Percentiles rank a stretch among this genome's conserved stretches.
phyloP scores from a whole-genome alignment of 2,329 filamentous ascomycete genomes.

The Talaromyces rugulosus region DNA sequence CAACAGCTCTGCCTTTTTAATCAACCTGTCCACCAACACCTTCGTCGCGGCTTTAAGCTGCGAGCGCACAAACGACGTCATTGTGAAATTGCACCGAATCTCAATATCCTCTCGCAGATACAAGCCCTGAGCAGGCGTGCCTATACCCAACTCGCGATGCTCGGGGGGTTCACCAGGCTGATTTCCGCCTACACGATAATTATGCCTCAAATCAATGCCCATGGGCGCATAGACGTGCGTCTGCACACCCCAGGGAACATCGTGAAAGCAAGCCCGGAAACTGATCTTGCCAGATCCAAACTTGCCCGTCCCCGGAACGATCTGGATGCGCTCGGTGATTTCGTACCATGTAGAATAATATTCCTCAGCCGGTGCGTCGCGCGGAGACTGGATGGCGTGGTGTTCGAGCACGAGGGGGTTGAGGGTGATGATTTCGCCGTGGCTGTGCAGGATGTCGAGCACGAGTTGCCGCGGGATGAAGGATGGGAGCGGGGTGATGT shows the following conservation, averaged over 20 bases:
- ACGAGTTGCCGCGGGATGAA: slow-evolving; percentile 64
- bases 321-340: slow-evolving; percentile 69
- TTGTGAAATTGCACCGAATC: slow-evolving; percentile 72
- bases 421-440: slow-evolving; percentile 77
- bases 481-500: slow-evolving; percentile 68
- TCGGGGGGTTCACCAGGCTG: slow-evolving; percentile 67
- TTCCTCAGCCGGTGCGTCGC: slow-evolving; percentile 65
- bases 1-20: slow-evolving; percentile 44
- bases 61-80: slow-evolving; percentile 72
- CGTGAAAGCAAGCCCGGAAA: slow-evolving; percentile 76
- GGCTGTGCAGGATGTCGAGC: slow-evolving; percentile 68
- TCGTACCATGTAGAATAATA: slow-evolving; percentile 69
- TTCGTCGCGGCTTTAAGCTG: slow-evolving; percentile 73
- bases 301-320: slow-evolving; percentile 58
- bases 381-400: slow-evolving; percentile 62
- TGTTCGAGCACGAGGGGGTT: slow-evolving; percentile 76
- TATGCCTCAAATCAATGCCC: slow-evolving; percentile 70
- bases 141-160: slow-evolving; percentile 62
- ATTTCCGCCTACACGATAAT: slow-evolving; percentile 70
- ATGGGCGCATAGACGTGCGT: slow-evolving; percentile 83
- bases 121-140: slow-evolving; percentile 63
- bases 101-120: slow-evolving; percentile 80
- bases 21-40: slow-evolving; percentile 60
- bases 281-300: slow-evolving; percentile 62
- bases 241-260: slow-evolving; percentile 67